Conservation (phyloP, 2,329 filamentous ascomycete species). For the Diaporthe citriasiana region DNA sequence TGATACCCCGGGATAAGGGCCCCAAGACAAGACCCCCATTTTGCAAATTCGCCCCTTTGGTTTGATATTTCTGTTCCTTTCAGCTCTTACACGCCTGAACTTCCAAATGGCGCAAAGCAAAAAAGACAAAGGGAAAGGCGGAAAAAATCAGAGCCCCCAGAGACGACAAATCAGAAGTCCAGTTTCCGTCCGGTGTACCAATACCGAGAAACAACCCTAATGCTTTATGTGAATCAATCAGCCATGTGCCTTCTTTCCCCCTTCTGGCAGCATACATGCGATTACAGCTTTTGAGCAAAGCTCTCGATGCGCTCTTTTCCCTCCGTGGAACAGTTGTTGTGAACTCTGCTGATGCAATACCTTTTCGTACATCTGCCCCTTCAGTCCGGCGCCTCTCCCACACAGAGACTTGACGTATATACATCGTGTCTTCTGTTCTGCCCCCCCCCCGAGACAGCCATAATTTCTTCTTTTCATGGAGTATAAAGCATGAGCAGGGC, state of each 20-base stretch:
- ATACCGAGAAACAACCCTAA: conserved; percentile 26
- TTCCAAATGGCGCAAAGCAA: conserved; percentile 15
- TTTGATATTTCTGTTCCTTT: conserved; percentile 32
- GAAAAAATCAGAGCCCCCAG: conserved; percentile 5
- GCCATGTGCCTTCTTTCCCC: not conserved
- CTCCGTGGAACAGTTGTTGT: not conserved
- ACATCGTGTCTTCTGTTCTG: conserved; percentile 5
- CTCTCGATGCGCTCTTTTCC: conserved; percentile 9
- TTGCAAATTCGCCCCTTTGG: conserved; percentile 21
- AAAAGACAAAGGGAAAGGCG: conserved; percentile 9
- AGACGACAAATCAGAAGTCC: conserved; percentile 35
- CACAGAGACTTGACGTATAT: conserved; percentile 2
- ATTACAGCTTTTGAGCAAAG: conserved; percentile 22
- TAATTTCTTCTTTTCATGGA: not conserved
- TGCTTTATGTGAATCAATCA: conserved; percentile 35
- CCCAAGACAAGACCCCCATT: not conserved
- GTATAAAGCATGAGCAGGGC: not conserved
- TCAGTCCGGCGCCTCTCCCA: not conserved
- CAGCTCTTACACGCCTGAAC: conserved; percentile 40
- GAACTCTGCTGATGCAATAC: conserved; percentile 1
- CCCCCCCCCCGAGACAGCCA: not conserved
- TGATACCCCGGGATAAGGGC: not conserved
- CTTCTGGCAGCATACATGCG: conserved; percentile 32
- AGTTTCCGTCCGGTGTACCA: conserved; percentile 33
- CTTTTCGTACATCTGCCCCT: conserved; percentile 31